Percentiles rank a stretch among this genome's conserved stretches.
phyloP scores from a whole-genome alignment of 345 rosid genomes.

The Crucihimalaya himalaica region DNA sequence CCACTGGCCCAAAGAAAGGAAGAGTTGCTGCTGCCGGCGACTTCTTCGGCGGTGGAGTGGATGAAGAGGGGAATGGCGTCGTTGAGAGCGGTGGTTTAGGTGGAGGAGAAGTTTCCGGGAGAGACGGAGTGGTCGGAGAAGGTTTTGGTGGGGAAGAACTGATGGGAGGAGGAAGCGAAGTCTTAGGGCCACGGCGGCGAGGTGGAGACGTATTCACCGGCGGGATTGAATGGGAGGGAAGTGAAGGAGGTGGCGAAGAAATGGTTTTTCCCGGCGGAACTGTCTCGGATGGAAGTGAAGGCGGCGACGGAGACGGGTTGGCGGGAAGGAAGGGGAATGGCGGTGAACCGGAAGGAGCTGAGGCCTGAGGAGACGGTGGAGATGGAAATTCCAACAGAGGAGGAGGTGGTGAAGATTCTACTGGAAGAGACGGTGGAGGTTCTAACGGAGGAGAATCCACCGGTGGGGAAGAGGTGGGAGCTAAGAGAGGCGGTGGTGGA shows the following conservation, averaged over 20 bases:
- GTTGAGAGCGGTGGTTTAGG: constrained; percentile 21
- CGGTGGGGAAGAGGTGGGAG: constrained; percentile 27
- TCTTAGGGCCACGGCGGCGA: constrained; percentile 33
- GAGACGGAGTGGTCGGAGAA: constrained; percentile 28
- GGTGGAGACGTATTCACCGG: constrained; percentile 11
- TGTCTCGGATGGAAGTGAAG: constrained; percentile 24
- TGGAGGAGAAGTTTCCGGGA: constrained; percentile 29
- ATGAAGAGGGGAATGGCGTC: constrained; percentile 27
- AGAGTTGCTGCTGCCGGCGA: constrained; percentile 31
- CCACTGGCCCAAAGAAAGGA: constrained; percentile 37
- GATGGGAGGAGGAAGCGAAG: constrained; percentile 30
- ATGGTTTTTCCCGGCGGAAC: not conserved
- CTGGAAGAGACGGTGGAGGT: not conserved
- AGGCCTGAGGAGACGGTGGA: not conserved
- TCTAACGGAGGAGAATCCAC: not conserved
- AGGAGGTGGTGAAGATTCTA: constrained; percentile 2
- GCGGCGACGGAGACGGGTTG: constrained; percentile 35
- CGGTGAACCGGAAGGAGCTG: constrained; percentile 31
- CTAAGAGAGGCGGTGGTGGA: constrained; percentile 7
- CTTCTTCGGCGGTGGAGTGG: constrained; percentile 31
- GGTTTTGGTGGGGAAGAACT: constrained; percentile 31
- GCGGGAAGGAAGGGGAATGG: constrained; percentile 36
- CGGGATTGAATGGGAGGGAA: constrained; percentile 14
- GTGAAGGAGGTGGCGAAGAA: constrained; percentile 28
- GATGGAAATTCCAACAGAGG: constrained; percentile 2